A percentile compares a stretch with the other conserved stretches of the same genome.
Conservation (phyloP, 495 filamentous ascomycete genomes). For the Penicillium chermesinum region DNA sequence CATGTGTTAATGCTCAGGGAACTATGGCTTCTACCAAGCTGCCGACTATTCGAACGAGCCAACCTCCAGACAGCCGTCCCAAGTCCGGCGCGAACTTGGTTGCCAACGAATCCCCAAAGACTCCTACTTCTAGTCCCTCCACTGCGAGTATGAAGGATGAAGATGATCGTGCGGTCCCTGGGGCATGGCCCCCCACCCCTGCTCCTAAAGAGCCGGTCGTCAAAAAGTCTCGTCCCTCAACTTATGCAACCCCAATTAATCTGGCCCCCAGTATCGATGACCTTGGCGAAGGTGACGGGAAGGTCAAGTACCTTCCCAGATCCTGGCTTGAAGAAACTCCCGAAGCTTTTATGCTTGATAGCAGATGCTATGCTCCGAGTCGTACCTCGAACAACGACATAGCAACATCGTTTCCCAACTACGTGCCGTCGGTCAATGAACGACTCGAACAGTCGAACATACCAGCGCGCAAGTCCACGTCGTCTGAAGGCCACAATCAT, state of each 20-base stretch:
- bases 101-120: neutral
- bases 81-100: neutral
- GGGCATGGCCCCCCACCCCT: neutral
- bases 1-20: constrained; percentile 7
- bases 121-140: neutral
- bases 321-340: neutral
- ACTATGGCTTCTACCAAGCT: neutral
- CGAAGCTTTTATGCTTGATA: neutral
- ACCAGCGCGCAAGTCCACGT: neutral
- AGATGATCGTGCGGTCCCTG: no score
- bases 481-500: neutral
- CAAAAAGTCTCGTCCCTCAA: no score
- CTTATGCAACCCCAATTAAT: no score
- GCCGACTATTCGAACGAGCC: neutral
- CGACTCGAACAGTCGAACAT: constrained; percentile 7
- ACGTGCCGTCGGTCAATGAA: constrained; percentile 9
- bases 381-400: neutral
- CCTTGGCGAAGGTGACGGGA: neutral
- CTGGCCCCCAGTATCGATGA: no score
- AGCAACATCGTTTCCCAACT: neutral
- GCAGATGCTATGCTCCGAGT: neutral
- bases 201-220: neutral
- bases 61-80: neutral
- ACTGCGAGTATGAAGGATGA: neutral
- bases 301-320: neutral